Evolutionary conservation across 2,329 filamentous ascomycete species (phyloP).

Genomic region (Colletotrichum navitas): DNA sequence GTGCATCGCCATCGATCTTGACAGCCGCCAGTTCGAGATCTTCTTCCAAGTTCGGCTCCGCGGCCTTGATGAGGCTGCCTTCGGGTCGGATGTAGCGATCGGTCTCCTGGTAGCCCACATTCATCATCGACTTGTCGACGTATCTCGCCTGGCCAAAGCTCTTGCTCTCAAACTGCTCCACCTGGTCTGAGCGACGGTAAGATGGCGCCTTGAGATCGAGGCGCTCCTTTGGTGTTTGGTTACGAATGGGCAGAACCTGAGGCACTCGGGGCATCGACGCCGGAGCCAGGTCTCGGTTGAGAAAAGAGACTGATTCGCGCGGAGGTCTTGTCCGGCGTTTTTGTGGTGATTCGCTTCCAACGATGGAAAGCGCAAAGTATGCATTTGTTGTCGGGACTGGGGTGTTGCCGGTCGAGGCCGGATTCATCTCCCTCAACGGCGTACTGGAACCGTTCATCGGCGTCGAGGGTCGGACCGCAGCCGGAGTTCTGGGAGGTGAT

Average conservation of each 20-base stretch:
- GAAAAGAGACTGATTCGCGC: constrained; percentile 66
- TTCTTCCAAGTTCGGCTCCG: constrained; percentile 70
- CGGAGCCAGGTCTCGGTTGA: constrained; percentile 61
- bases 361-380: constrained; percentile 48
- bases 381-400: constrained; percentile 56
- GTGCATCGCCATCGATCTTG: constrained; percentile 71
- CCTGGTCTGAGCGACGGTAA: constrained; percentile 83
- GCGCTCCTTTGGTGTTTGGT: constrained; percentile 83
- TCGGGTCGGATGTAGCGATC: constrained; percentile 88
- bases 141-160: constrained; percentile 88
- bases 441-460: constrained; percentile 60
- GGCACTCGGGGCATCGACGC: constrained; percentile 65
- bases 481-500: constrained; percentile 52
- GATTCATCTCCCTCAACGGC: constrained; percentile 61
- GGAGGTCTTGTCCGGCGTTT: constrained; percentile 61
- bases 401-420: constrained; percentile 57
- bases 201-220: constrained; percentile 82
- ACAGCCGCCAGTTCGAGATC: constrained; percentile 63
- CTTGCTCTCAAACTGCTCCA: constrained; percentile 85
- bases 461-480: constrained; percentile 50
- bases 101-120: constrained; percentile 94
- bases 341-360: constrained; percentile 54
- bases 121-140: constrained; percentile 96
- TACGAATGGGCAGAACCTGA: constrained; percentile 80
- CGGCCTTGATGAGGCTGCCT: constrained; percentile 75